A percentile compares a stretch with the other conserved stretches of the same genome.
Conservation (phyloP, 495 filamentous ascomycete genomes). For the Penicillium antarcticum region DNA sequence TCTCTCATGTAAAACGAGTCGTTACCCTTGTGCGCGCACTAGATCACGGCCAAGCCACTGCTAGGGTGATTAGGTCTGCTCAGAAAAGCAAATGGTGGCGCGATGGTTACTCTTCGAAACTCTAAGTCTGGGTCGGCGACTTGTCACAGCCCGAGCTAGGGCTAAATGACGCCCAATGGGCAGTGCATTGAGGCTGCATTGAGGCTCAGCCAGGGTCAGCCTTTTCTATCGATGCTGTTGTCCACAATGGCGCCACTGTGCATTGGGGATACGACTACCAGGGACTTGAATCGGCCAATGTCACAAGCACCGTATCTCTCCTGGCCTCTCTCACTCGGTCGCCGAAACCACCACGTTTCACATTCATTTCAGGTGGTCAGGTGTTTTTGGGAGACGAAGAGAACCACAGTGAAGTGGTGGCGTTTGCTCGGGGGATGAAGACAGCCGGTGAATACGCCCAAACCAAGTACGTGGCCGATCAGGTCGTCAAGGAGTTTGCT, state of each 20-base stretch:
- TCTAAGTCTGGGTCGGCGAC: not conserved
- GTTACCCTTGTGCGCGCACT: not conserved
- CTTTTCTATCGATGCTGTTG: conserved; percentile 51
- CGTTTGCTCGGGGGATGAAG: not conserved
- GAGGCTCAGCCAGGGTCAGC: not conserved
- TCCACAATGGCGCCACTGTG: conserved; percentile 68
- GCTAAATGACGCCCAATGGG: not conserved
- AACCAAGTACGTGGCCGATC: conserved; percentile 26
- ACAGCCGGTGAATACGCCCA: conserved; percentile 22
- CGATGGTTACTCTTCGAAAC: not conserved
- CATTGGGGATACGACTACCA: conserved; percentile 37
- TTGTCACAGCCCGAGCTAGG: not conserved
- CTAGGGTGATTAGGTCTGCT: not conserved
- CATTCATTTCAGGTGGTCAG: conserved; percentile 22
- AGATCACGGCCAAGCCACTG: not conserved
- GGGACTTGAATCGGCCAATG: conserved; percentile 29
- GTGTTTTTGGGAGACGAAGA: not conserved
- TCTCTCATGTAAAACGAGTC: not conserved
- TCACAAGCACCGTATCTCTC: conserved; percentile 32
- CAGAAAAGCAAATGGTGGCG: not conserved
- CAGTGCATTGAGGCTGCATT: too few species aligned
- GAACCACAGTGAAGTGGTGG: not conserved
- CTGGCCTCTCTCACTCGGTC: conserved; percentile 5
- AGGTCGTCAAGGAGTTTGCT: conserved; percentile 11
- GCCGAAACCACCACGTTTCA: conserved; percentile 1